A percentile compares a stretch with the other conserved stretches of the same genome.
Evolutionary conservation across 192 early-diverging fungal species (phyloP).

Genomic region (Umbelopsis sp.): DNA sequence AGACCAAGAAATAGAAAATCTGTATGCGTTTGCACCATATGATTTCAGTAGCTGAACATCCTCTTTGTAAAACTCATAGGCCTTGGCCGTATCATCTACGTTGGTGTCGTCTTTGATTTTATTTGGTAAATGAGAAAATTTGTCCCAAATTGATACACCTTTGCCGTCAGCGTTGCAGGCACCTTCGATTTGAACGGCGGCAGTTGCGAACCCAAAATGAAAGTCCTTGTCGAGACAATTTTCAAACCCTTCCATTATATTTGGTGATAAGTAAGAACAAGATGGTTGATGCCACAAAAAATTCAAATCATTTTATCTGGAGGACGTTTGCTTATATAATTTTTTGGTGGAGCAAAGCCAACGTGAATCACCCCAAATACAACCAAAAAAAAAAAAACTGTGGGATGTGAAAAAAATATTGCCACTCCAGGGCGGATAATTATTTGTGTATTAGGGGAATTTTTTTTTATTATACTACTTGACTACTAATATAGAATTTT

Average conservation of each 20-base stretch:
- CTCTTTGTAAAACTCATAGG: slow-evolving; percentile 39
- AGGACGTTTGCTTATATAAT: too few relatives aligned
- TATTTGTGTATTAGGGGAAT: too few relatives aligned
- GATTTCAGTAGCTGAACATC: slow-evolving; percentile 36
- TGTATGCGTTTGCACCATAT: slow-evolving; percentile 37
- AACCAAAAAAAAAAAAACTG: too few relatives aligned
- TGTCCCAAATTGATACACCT: slow-evolving; percentile 48
- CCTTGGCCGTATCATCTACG: slow-evolving; percentile 41
- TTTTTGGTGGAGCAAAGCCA: too few relatives aligned
- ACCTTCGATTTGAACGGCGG: slow-evolving; percentile 51
- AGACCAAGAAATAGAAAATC: slow-evolving; percentile 50
- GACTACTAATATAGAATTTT: too few relatives aligned
- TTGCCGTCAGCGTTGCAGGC: slow-evolving; percentile 43
- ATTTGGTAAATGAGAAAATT: slow-evolving; percentile 29
- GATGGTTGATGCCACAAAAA: neutral
- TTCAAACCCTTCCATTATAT: neutral
- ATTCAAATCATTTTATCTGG: neutral
- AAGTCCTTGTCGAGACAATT: slow-evolving; percentile 22
- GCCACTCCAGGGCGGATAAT: too few relatives aligned
- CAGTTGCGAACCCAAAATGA: slow-evolving; percentile 30
- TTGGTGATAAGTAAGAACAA: neutral
- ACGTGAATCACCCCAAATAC: too few relatives aligned
- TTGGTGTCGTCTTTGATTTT: slow-evolving; percentile 28
- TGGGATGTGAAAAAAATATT: too few relatives aligned
- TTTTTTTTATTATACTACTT: too few relatives aligned